Conservation (phyloP, 257 asterid species). For the Mentha longifolia region DNA sequence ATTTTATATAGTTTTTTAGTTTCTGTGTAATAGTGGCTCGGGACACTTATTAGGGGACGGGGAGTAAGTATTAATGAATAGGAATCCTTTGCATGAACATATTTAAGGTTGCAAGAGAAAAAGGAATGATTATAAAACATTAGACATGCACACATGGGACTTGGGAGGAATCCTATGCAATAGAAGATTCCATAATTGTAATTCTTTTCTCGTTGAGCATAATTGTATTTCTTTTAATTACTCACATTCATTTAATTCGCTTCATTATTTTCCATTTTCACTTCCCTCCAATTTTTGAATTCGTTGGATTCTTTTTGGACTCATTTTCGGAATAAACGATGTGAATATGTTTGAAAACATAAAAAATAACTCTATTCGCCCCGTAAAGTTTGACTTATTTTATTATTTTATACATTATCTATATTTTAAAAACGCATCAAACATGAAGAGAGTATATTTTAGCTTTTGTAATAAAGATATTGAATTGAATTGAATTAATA, state of each 20-base stretch:
- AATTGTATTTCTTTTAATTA: constrained; percentile 5
- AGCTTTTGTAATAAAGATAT: background rate
- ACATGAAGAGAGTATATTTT: no score
- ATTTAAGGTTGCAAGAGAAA: constrained; percentile 10
- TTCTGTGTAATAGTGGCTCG: no score
- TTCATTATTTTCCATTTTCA: background rate
- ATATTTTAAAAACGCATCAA: no score
- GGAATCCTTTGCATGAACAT: constrained; percentile 38
- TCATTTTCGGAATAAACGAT: background rate
- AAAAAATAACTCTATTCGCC: no score
- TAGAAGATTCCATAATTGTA: constrained; percentile 29
- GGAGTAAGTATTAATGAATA: constrained; percentile 32
- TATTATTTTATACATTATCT: no score
- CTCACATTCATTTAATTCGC: background rate
- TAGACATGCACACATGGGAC: constrained; percentile 34
- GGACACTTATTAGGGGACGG: no score
- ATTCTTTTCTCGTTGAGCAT: no score
- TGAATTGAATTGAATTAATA: background rate
- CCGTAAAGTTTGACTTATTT: no score
- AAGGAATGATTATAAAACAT: constrained; percentile 5
- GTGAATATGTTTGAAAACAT: background rate
- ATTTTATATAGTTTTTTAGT: no score
- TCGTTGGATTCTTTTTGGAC: background rate
- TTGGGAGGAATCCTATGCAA: constrained; percentile 35
- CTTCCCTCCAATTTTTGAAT: constrained; percentile 12